Percentiles rank a stretch among this genome's conserved stretches.
phyloP scores from a whole-genome alignment of 306 rosid genomes.

The Luffa acutangula region DNA sequence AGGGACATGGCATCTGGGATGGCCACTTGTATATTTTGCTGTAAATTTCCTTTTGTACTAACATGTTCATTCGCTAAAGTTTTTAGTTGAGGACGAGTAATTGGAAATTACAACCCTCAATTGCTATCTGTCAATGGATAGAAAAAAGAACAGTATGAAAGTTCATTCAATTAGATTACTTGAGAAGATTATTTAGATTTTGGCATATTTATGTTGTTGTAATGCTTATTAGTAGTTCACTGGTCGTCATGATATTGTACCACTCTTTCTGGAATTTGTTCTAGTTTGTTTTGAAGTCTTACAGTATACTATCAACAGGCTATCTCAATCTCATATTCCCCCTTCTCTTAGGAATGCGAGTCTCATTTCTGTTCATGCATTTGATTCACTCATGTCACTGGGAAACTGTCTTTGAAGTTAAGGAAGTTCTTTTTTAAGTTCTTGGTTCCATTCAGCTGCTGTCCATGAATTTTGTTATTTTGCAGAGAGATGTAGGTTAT shows the following conservation, averaged over 20 bases:
- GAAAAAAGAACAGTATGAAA: neutral
- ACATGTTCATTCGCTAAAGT: neutral
- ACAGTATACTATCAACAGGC: neutral
- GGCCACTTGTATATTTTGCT: neutral
- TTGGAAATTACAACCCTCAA: neutral
- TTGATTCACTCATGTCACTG: neutral
- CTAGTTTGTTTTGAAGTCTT: neutral
- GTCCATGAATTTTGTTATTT: neutral
- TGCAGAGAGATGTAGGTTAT: neutral
- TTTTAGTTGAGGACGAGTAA: neutral
- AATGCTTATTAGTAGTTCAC: neutral
- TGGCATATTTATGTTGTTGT: neutral
- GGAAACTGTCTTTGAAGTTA: neutral
- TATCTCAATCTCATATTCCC: neutral
- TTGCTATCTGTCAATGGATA: neutral
- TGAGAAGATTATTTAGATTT: neutral
- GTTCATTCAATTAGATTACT: neutral
- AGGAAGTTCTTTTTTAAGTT: neutral
- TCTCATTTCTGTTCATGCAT: neutral
- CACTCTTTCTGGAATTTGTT: neutral
- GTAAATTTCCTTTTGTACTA: neutral
- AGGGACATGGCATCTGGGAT: neutral
- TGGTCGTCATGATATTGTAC: neutral
- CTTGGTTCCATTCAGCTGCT: neutral
- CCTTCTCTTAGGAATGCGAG: neutral